These are phyloP conservation scores for Citrus maxima DNA, from an alignment of 345 rosid species.

Conservation along the genomic window DNA sequence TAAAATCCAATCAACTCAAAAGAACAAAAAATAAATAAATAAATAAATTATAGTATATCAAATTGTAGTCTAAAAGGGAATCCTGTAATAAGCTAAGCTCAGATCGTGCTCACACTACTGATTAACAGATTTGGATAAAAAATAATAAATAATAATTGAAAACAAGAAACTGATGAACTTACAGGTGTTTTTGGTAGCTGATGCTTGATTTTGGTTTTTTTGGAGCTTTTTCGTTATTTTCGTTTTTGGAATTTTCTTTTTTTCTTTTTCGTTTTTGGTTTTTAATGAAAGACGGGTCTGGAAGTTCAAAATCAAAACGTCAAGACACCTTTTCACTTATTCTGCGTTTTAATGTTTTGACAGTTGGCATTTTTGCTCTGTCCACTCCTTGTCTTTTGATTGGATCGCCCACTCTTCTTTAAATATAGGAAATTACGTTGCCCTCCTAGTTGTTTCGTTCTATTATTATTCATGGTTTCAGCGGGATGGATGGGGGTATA, in stretches of 20 bases:
- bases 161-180: constrained; percentile 7
- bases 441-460: neutral
- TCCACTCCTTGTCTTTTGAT: constrained; percentile 5
- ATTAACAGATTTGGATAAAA: neutral
- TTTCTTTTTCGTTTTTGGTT: neutral
- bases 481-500: neutral
- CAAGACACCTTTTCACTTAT: neutral
- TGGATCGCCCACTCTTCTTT: neutral
- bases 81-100: neutral
- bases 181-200: neutral
- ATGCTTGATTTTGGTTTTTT: neutral
- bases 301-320: neutral
- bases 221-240: neutral
- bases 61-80: neutral
- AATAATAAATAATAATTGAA: neutral
- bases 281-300: neutral
- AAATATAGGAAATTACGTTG: neutral
- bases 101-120: neutral
- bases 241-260: neutral
- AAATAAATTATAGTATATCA: neutral
- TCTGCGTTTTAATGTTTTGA: constrained; percentile 4
- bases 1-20: neutral
- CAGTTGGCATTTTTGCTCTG: constrained; percentile 20
- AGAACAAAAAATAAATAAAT: neutral
- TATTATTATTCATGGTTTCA: neutral